Base-by-base conservation (phyloP, 345 rosid genomes). In the Syzygium oleosum region DNA sequence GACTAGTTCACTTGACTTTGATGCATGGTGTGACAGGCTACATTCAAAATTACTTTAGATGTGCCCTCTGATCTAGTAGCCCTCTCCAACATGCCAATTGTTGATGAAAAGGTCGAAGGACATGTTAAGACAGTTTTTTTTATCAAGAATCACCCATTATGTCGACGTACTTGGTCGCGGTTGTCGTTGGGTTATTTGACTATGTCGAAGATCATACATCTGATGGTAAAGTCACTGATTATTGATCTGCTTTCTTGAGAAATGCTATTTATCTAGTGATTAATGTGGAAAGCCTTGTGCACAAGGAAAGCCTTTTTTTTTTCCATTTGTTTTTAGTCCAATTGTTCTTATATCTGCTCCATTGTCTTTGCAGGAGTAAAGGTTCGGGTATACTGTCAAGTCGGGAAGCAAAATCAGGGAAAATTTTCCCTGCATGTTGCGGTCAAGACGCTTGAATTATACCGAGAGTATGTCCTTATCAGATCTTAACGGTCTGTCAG, bases 81-180 rank as follows among this genome's bases (percentile, higher is more conserved):
- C 79, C 97, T 98, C 78, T 96, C 99, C 59, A 98, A 98, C 90
- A 98, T 96, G 99, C 98, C 98, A 9, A 88, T 94, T 15, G 10
- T 68, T 25, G 95, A 94, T 80, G 98, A 95, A 93, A 94, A 94
- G 91, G 94, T 94, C 85, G 89, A 94, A 88, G 99, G 98, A 41
- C 85, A 87, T 84, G 15, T 91, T 65, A 98, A 96, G 92, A 90
- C 93, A 13, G 94, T 98, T 87, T 92, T 41, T 41, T 91, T 9
- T 96, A 94, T 88, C 93, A 96, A 88, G 99, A 98, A 89, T 91
- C 99, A 4, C 99, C 99, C 31, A 92, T 95, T 83, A 98, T 98
- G 99, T 98, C 99, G 34, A 96, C 98, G 11, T 98, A 98, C 93
- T 91, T 98, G 92, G 98, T 98, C 21, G 99, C 99, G 7, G 89